These are phyloP conservation scores for Phascolomyces articulosus DNA, from an alignment of 371 early-diverging fungal species.

Conservation along the genomic window DNA sequence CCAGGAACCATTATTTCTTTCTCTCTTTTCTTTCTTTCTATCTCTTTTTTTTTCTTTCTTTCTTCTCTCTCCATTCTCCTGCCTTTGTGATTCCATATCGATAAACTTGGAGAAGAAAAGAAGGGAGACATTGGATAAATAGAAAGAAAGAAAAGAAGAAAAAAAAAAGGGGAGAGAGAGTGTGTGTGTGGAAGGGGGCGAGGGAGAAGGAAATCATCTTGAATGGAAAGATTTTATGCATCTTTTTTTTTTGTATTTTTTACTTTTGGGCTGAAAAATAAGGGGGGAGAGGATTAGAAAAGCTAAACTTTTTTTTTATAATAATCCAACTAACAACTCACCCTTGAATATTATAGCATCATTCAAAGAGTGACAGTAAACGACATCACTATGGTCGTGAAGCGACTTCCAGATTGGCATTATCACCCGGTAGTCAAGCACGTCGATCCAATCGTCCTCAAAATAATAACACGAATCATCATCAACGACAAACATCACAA, in stretches of 20 bases:
- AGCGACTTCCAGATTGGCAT: conserved; percentile 10
- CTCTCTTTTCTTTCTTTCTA: too few relatives aligned
- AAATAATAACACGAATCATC: conserved; percentile 10
- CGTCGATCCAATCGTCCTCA: conserved; percentile 7
- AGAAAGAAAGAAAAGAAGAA: background rate
- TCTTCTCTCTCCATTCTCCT: too few relatives aligned
- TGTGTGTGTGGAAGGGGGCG: background rate
- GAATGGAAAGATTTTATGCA: conserved; percentile 1
- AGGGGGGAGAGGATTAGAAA: background rate
- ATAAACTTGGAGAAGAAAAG: too few relatives aligned
- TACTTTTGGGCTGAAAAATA: background rate
- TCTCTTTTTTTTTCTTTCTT: too few relatives aligned
- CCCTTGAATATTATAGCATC: background rate
- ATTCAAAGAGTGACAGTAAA: background rate
- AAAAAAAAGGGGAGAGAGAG: too few relatives aligned
- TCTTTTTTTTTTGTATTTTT: background rate
- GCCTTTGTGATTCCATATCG: too few relatives aligned
- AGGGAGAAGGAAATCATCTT: background rate
- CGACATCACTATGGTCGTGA: conserved; percentile 13
- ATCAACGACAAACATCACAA: conserved; percentile 13
- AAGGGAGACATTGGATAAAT: too few relatives aligned
- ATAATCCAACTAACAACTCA: too few relatives aligned
- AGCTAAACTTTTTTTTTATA: too few relatives aligned
- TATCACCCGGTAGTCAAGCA: conserved; percentile 12
- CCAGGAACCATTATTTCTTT: too few relatives aligned